These are phyloP conservation scores for Lentinula detonsa DNA, from an alignment of 768 basidiomycete species.

Conservation along the genomic window DNA sequence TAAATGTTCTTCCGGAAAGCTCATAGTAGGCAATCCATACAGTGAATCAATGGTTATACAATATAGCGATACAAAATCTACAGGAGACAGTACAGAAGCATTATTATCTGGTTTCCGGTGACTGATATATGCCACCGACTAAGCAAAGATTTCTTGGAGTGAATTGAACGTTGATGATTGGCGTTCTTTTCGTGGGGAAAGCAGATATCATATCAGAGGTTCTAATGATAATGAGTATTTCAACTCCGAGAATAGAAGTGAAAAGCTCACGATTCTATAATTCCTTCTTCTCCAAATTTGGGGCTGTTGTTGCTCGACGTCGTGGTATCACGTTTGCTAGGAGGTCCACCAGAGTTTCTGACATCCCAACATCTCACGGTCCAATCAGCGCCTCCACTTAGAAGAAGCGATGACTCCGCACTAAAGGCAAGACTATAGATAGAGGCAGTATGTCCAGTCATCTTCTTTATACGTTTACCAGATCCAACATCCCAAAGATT, in stretches of 20 bases:
- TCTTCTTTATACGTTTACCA: conserved; percentile 92
- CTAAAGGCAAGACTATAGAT: conserved; percentile 91
- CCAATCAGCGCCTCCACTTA: conserved; percentile 91
- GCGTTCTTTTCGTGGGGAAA: conserved; percentile 94
- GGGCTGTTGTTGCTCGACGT: conserved; percentile 24
- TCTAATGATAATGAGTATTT: conserved; percentile 32
- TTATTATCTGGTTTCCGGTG: conserved; percentile 47
- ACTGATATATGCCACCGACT: conserved; percentile 70
- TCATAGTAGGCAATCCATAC: too few relatives aligned
- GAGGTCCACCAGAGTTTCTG: conserved; percentile 64
- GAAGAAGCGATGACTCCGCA: conserved; percentile 83
- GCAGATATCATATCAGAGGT: conserved; percentile 77
- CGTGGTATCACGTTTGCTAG: conserved; percentile 53
- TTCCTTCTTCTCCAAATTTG: conserved; percentile 48
- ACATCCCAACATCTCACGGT: conserved; percentile 99
- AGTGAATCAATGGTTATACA: too few relatives aligned
- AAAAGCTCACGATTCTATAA: conserved; percentile 62
- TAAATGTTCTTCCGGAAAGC: too few relatives aligned
- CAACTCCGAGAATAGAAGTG: background rate
- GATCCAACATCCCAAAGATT: conserved; percentile 96
- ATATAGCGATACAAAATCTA: background rate
- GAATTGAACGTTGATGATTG: conserved; percentile 88
- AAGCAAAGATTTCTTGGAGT: conserved; percentile 92
- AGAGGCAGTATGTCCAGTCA: conserved; percentile 88
- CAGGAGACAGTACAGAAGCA: background rate